A percentile compares a stretch with the other conserved stretches of the same genome.
Conservation (phyloP, 495 filamentous ascomycete genomes). For the Xylaria bambusicola region DNA sequence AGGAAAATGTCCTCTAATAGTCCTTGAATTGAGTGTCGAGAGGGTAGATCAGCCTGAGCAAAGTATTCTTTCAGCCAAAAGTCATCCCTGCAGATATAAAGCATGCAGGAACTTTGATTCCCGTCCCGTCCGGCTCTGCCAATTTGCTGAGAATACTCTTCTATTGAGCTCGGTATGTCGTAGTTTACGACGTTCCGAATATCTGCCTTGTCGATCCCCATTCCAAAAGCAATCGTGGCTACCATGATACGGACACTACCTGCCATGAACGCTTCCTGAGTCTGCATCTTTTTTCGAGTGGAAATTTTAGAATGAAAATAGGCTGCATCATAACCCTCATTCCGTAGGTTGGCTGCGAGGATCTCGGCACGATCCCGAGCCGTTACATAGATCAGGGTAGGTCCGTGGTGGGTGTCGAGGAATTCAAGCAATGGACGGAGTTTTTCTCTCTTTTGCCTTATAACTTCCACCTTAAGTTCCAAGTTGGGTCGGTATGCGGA, state of each 20-base stretch:
- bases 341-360: conserved; percentile 39
- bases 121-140: conserved; percentile 61
- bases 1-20: conserved; percentile 56
- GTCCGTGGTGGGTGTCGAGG: conserved; percentile 48
- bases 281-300: conserved; percentile 36
- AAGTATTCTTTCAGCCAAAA: conserved; percentile 56
- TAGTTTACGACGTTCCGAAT: conserved; percentile 62
- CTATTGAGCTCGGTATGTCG: conserved; percentile 54
- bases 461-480: conserved; percentile 49
- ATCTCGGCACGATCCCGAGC: conserved; percentile 52
- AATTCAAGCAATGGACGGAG: conserved; percentile 49
- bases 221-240: conserved; percentile 63
- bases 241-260: conserved; percentile 50
- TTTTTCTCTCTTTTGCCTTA: conserved; percentile 41
- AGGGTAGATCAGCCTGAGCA: conserved; percentile 57
- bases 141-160: conserved; percentile 63
- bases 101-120: conserved; percentile 51
- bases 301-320: conserved; percentile 58
- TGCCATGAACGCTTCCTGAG: conserved; percentile 59
- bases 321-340: conserved; percentile 41
- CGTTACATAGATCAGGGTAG: conserved; percentile 61
- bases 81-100: conserved; percentile 55
- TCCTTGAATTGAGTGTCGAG: conserved; percentile 42
- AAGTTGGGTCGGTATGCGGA: conserved; percentile 60
- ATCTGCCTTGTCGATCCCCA: conserved; percentile 61